Base-by-base conservation (phyloP, 148 eudicot species). In the Heliamphora exappendiculata region DNA sequence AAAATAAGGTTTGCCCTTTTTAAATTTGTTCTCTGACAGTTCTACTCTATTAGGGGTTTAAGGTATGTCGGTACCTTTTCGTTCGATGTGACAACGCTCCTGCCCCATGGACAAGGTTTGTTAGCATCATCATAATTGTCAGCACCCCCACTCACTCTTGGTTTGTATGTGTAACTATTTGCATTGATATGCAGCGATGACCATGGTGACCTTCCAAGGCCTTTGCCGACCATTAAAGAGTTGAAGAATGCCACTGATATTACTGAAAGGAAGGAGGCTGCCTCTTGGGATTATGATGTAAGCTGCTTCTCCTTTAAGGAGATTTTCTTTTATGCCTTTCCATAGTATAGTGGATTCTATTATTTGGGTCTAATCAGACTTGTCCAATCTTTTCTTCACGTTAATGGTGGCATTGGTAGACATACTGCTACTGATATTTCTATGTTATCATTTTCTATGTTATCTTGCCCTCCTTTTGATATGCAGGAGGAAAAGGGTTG, bases 61-160 rank as follows among this genome's bases (percentile, higher is more conserved):
- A 74, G 84, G 88, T 94, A 19, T 94, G 98, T 70, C 83, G 98
- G 19, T 92, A 92, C 82, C 85, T 94, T 50, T 94, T 94, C 79
- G 90, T 94, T 55, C 88, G 97, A 55, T 94, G 98, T 78, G 98
- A 94, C 83, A 92, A 94, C 81, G 91, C 90, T 60, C 98, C 98
- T 81, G 97, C 98, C 34, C 98, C 98, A 14, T 94, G 98, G 97
- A 88, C 98, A 45, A 92, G 95, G 98, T 92, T 70, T 60, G 89
- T 68, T 41, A 22, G 44, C 36, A 8, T 62, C 34, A 57, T 68
- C 17, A 19, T 37, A 41, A 0, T 22, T 41, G 34, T 64, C 41
- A 14, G 33, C 22, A 62, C 2, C 36, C 29, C 28, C 2, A 62
- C 1, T 14, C 3, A 31, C 3, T 73, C 17, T 5, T 2, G 39